Evolutionary conservation across 495 filamentous ascomycete species (phyloP), one percentile per base, ranked within the genome.

Genomic region (Aspergillus funiculosus): DNA sequence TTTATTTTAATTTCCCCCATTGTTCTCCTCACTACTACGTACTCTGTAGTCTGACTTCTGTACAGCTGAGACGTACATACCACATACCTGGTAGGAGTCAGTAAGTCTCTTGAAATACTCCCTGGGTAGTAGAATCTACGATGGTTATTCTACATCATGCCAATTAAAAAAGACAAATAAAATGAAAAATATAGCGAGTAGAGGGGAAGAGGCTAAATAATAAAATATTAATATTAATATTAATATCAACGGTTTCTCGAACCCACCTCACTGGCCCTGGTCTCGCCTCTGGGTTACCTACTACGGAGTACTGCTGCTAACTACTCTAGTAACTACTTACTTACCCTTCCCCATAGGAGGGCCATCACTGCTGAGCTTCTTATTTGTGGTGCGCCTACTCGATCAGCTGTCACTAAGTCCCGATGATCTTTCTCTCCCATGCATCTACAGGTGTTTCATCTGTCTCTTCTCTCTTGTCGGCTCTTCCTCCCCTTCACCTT

Each of bases 331-430:
- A n/a, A n/a, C n/a, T n/a, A n/a, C 48, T 32, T 30, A 22, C 27
- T 30, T 26, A 34, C 24, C 22, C 37, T 20, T 20, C 38, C 37
- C 43, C 46, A 49, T 31, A 31, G 32, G 20, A 40, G 40, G 29
- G 36, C 37, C 41, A 43, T 53, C 39, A 52, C 48, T 48, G 41
- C 44, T 51, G 50, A 53, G 50, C 46, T 53, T 51, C 51, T 53
- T 36, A 53, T 48, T 57, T 50, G 54, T 50, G 15, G 24, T 25
- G 21, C 21, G 39, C 43, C 46, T 49, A 36, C 31, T 56, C 39
- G 44, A 58, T 52, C 48, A 58, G 45, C 56, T 58, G 55, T 58
- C 55, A 58, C 32, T 39, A 28, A 9, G 25, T 49, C 31, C 51
- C 41, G 55, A 51, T 54, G 55, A 58, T 58, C 55, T 51, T 41